These are phyloP conservation scores for Cicer pinnatifidum DNA, from an alignment of 306 rosid genomes.

Conservation along the genomic window DNA sequence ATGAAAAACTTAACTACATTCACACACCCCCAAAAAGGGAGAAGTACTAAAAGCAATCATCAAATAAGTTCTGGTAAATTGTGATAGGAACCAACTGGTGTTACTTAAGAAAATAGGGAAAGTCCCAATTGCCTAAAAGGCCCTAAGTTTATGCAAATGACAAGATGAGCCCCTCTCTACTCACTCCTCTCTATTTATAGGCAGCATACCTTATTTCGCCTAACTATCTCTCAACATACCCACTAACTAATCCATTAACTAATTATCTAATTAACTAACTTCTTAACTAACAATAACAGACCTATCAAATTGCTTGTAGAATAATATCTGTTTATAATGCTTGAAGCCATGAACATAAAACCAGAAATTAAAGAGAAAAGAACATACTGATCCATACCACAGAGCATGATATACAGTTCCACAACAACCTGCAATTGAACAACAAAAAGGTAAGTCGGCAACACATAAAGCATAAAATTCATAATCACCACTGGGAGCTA, in stretches of 20 bases:
- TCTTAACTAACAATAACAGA: too few relatives aligned
- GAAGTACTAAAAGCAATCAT: not conserved
- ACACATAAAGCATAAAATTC: slow-evolving; percentile 38
- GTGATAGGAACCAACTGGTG: too few relatives aligned
- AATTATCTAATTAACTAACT: too few relatives aligned
- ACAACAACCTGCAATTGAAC: slow-evolving; percentile 85
- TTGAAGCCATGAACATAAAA: slow-evolving; percentile 41
- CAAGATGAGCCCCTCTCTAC: too few relatives aligned
- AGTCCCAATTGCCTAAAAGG: too few relatives aligned
- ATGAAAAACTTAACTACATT: slow-evolving; percentile 8
- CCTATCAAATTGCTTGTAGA: not conserved
- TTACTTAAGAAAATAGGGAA: too few relatives aligned
- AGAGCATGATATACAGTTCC: slow-evolving; percentile 98
- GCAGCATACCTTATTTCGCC: too few relatives aligned
- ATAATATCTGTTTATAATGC: slow-evolving; percentile 14
- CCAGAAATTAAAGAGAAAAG: slow-evolving; percentile 57
- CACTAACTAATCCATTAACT: too few relatives aligned
- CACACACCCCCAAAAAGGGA: slow-evolving; percentile 9
- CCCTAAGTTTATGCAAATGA: too few relatives aligned
- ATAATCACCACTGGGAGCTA: not conserved
- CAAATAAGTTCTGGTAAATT: slow-evolving; percentile 15
- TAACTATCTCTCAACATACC: too few relatives aligned
- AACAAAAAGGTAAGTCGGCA: slow-evolving; percentile 39
- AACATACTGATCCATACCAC: slow-evolving; percentile 99
- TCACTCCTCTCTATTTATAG: too few relatives aligned